A percentile compares a stretch with the other conserved stretches of the same genome.
phyloP scores from a whole-genome alignment of 768 basidiomycete genomes.

The Mycena sanguinolenta region DNA sequence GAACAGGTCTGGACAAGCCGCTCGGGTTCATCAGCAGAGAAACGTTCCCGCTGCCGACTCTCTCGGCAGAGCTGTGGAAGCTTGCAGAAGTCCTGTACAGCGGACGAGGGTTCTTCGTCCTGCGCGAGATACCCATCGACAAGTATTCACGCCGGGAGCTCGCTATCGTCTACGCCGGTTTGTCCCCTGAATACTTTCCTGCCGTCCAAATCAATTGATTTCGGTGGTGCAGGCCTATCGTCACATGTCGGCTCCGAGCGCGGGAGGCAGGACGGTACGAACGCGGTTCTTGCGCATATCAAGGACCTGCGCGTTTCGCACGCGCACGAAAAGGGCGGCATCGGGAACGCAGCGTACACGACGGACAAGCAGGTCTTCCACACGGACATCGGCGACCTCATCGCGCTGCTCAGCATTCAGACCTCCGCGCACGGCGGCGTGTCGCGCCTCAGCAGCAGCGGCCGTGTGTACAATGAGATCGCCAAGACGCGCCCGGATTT shows the following conservation, averaged over 20 bases:
- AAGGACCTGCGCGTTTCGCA: slow-evolving; percentile 61
- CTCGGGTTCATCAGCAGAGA: slow-evolving; percentile 53
- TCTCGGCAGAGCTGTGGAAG: slow-evolving; percentile 49
- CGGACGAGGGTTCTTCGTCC: slow-evolving; percentile 63
- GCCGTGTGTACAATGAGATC: slow-evolving; percentile 60
- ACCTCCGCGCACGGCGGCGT: slow-evolving; percentile 59
- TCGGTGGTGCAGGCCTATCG: slow-evolving; percentile 51
- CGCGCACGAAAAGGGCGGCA: slow-evolving; percentile 55
- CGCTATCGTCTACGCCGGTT: slow-evolving; percentile 60
- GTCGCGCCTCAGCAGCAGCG: slow-evolving; percentile 59
- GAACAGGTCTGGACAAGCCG: slow-evolving; percentile 44
- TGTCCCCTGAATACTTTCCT: slow-evolving; percentile 31
- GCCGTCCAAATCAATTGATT: neutral
- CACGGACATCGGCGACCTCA: slow-evolving; percentile 61
- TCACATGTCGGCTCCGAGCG: slow-evolving; percentile 60
- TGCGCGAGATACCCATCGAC: slow-evolving; percentile 60
- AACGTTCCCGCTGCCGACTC: slow-evolving; percentile 59
- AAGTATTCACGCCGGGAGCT: slow-evolving; percentile 56
- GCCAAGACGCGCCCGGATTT: slow-evolving; percentile 61
- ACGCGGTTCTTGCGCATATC: slow-evolving; percentile 61
- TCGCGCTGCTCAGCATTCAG: slow-evolving; percentile 58
- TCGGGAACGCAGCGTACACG: slow-evolving; percentile 61
- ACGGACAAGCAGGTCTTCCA: slow-evolving; percentile 67
- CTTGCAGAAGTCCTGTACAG: slow-evolving; percentile 58
- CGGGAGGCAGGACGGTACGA: slow-evolving; percentile 59